phyloP scores from a whole-genome alignment of 495 filamentous ascomycete genomes.

The Penicillium goetzii region DNA sequence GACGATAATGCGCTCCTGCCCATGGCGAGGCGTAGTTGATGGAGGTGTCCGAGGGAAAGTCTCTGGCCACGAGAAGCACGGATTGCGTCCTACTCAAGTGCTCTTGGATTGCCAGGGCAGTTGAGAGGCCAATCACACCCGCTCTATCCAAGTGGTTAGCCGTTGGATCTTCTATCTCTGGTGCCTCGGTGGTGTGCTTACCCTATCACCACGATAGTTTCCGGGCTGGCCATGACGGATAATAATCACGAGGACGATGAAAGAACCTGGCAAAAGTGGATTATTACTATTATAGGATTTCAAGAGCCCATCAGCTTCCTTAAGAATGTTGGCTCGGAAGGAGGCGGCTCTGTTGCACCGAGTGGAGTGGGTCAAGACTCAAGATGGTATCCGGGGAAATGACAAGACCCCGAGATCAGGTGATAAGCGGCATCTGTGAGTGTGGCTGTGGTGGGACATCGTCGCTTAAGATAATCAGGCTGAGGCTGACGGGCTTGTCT shows the following conservation, averaged over 20 bases:
- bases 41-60: slow-evolving; percentile 56
- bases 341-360: slow-evolving; percentile 1
- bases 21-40: slow-evolving; percentile 68
- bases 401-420: slow-evolving; percentile 27
- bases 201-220: slow-evolving; percentile 53
- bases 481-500: neutral
- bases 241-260: neutral
- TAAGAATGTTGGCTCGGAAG: neutral
- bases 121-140: slow-evolving; percentile 61
- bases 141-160: slow-evolving; percentile 45
- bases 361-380: no score
- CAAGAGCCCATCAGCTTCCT: neutral
- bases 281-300: no score
- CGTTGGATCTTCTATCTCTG: slow-evolving; percentile 1
- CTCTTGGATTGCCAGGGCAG: slow-evolving; percentile 54
- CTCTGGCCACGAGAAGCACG: slow-evolving; percentile 59
- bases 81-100: slow-evolving; percentile 36
- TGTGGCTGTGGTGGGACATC: neutral
- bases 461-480: neutral
- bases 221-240: slow-evolving; percentile 29
- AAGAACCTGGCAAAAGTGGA: no score
- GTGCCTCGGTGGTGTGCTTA: slow-evolving; percentile 19
- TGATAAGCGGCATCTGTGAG: slow-evolving; percentile 12
- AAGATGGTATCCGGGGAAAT: slow-evolving; percentile 18
- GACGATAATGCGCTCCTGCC: slow-evolving; percentile 67